A percentile compares a stretch with the other conserved stretches of the same genome.
Conservation (phyloP, 2,329 filamentous ascomycete species). For the Diaporthe caulivora region DNA sequence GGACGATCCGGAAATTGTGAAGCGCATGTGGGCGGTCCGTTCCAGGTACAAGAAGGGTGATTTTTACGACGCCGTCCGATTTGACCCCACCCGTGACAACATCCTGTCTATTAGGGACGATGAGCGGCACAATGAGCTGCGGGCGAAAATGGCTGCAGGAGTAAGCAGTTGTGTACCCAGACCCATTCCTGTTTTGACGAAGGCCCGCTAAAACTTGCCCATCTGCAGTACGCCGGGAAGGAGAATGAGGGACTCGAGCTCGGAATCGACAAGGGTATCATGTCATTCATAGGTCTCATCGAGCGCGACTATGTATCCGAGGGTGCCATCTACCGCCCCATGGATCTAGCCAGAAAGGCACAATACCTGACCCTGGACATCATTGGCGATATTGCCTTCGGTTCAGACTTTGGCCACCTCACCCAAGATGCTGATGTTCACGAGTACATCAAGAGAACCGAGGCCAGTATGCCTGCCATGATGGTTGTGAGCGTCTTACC, state of each 20-base stretch:
- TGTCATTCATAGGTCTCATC: slow-evolving; percentile 53
- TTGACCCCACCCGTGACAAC: slow-evolving; percentile 52
- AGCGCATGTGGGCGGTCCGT: slow-evolving; percentile 50
- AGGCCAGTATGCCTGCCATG: slow-evolving; percentile 52
- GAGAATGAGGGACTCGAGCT: slow-evolving; percentile 46
- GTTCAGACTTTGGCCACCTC: slow-evolving; percentile 61
- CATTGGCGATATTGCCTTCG: slow-evolving; percentile 64
- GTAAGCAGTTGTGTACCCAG: slow-evolving; percentile 47
- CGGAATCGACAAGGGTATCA: slow-evolving; percentile 44
- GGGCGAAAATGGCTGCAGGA: slow-evolving; percentile 58
- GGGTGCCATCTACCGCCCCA: slow-evolving; percentile 49
- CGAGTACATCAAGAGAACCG: slow-evolving; percentile 42
- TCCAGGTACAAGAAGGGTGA: slow-evolving; percentile 53
- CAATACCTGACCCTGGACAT: slow-evolving; percentile 69
- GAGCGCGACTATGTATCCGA: slow-evolving; percentile 53
- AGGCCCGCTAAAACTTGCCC: slow-evolving; percentile 31
- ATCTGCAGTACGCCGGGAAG: slow-evolving; percentile 46
- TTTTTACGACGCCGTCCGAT: slow-evolving; percentile 53
- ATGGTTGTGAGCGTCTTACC: slow-evolving; percentile 43
- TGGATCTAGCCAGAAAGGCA: slow-evolving; percentile 63
- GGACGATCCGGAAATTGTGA: slow-evolving; percentile 45
- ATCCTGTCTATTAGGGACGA: slow-evolving; percentile 52
- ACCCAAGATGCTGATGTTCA: slow-evolving; percentile 56
- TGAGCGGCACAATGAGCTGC: slow-evolving; percentile 51
- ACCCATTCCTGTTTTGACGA: not conserved